A percentile compares a stretch with the other conserved stretches of the same genome.
These are phyloP conservation scores for Podaxis sp. DNA, from an alignment of 768 basidiomycete genomes.

Conservation along the genomic window DNA sequence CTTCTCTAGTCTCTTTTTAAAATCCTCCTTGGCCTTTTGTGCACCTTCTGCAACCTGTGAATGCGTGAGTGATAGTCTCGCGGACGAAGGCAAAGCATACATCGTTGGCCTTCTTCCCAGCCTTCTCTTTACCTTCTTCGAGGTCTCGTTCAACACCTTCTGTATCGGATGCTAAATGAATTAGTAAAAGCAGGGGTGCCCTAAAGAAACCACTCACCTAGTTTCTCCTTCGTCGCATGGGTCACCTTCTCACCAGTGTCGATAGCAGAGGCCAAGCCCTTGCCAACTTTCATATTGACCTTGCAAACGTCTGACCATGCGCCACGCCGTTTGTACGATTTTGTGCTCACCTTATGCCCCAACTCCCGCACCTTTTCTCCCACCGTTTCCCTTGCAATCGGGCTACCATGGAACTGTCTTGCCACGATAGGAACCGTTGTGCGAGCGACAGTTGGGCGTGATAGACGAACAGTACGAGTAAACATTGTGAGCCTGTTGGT, in stretches of 20 bases:
- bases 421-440: slow-evolving; percentile 10
- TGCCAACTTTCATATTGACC: slow-evolving; percentile 46
- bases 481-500: neutral
- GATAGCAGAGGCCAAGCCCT: slow-evolving; percentile 46
- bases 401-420: slow-evolving; percentile 36
- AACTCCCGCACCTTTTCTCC: slow-evolving; percentile 45
- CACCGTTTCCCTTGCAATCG: slow-evolving; percentile 35
- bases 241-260: slow-evolving; percentile 46
- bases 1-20: slow-evolving; percentile 29
- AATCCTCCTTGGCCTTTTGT: slow-evolving; percentile 34
- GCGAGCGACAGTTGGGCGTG: neutral
- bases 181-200: neutral
- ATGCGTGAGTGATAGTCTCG: neutral
- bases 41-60: slow-evolving; percentile 33
- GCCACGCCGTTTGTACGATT: neutral
- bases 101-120: slow-evolving; percentile 39
- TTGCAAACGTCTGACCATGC: slow-evolving; percentile 18
- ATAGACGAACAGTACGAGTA: neutral
- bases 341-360: slow-evolving; percentile 38
- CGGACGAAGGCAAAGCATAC: slow-evolving; percentile 21
- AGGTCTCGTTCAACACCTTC: slow-evolving; percentile 33
- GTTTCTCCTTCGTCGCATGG: slow-evolving; percentile 37
- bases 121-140: slow-evolving; percentile 32
- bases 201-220: slow-evolving; percentile 32
- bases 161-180: slow-evolving; percentile 18